phyloP scores from a whole-genome alignment of 768 basidiomycete genomes.

The Clitopilus passeckerianus region DNA sequence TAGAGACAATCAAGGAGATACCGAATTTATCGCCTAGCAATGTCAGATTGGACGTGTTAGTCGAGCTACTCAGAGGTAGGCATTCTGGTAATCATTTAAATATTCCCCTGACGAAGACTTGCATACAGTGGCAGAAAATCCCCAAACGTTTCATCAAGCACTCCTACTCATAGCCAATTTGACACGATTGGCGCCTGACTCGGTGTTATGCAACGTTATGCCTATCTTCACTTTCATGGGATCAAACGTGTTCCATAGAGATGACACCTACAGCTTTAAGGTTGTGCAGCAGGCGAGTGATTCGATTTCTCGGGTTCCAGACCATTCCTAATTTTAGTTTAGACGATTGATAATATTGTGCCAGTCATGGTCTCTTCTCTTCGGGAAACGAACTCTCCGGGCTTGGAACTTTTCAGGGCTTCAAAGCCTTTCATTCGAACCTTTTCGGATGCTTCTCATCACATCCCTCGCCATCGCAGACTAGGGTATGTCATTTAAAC shows the following conservation, averaged over 20 bases:
- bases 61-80: slow-evolving; percentile 80
- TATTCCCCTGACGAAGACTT: slow-evolving; percentile 1
- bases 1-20: slow-evolving; percentile 34
- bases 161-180: slow-evolving; percentile 82
- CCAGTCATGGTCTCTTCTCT: slow-evolving; percentile 88
- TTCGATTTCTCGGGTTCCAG: background rate
- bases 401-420: slow-evolving; percentile 59
- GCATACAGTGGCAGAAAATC: slow-evolving; percentile 73
- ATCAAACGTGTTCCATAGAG: slow-evolving; percentile 94
- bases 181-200: slow-evolving; percentile 81
- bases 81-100: slow-evolving; percentile 1
- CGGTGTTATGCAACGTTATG: slow-evolving; percentile 93
- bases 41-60: slow-evolving; percentile 78
- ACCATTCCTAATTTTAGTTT: slow-evolving; percentile 4
- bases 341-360: slow-evolving; percentile 93
- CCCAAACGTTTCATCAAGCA: slow-evolving; percentile 93
- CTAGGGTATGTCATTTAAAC: slow-evolving; percentile 55
- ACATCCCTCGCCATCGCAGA: slow-evolving; percentile 90
- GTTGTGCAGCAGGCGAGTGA: slow-evolving; percentile 82
- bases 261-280: slow-evolving; percentile 92
- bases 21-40: slow-evolving; percentile 49
- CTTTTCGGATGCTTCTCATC: slow-evolving; percentile 89
- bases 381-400: slow-evolving; percentile 46
- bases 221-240: slow-evolving; percentile 99
- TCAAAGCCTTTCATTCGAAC: slow-evolving; percentile 82